Evolutionary conservation across 2,329 filamentous ascomycete genomes (phyloP), one percentile per base, ranked within the genome.

Genomic region (Cladosporium sp.): DNA sequence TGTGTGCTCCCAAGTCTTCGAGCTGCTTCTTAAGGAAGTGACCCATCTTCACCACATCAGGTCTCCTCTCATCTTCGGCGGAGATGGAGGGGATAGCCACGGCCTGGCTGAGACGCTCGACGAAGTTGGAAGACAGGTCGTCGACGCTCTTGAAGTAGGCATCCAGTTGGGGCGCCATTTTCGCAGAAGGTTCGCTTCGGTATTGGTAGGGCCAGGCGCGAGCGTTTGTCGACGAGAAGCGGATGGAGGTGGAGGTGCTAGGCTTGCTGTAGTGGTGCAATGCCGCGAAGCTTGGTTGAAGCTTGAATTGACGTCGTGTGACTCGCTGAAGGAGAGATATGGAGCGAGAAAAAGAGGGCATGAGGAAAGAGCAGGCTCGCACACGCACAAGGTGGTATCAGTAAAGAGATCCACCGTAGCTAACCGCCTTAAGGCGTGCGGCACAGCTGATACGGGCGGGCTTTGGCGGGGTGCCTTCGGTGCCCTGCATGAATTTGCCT

Each of bases 61-160:
- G 85, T 55, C 93, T 85, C 66, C 89, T 85, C 62, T 86, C 85
- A 67, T 93, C 89, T 58, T 96, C 91, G 44, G 92, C 88, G 33
- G 92, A 97, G 69, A 98, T 81, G 58, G 93, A 98, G 16, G 93
- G 93, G 65, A 98, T 98, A 49, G 91, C 92, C 55, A 98, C 93
- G 51, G 93, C 93, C 72, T 91, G 84, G 67, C 88, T 82, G 56
- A 98, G 83, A 63, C 92, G 86, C 64, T 95, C 86, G 72, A 95
- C 95, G 75, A 95, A 96, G 68, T 82, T 77, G 61, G 84, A 81
- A 46, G 89, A 81, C 65, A 91, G 78, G 68, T 74, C 75, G 72
- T 96, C 90, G 64, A 95, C 89, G 80, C 95, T 84, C 74, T 89
- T 84, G 79, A 96, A 97, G 78, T 87, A 97, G 59, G 85, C 80